These are phyloP conservation scores for Helianthus annuus DNA, from an alignment of 129 eudicot genomes.

Conservation along the genomic window DNA sequence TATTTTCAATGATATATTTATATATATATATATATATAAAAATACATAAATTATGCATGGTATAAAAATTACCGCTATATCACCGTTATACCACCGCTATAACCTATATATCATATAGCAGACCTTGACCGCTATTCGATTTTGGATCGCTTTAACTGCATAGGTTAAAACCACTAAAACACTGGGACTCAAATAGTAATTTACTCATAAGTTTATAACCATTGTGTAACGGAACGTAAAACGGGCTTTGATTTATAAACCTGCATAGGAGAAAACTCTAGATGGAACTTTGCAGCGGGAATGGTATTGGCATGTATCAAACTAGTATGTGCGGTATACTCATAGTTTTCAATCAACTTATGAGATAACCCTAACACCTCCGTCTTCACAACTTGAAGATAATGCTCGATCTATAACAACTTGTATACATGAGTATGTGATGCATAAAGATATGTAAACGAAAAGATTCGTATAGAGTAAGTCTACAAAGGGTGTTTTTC, in stretches of 20 bases:
- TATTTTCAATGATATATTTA: no score
- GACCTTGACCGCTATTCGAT: no score
- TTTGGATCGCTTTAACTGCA: no score
- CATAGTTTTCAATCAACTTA: slow-evolving; percentile 71
- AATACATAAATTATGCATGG: no score
- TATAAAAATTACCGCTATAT: no score
- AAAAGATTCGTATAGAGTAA: background rate
- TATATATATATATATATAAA: no score
- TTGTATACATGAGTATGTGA: slow-evolving; percentile 1
- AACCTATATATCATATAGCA: no score
- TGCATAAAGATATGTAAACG: background rate
- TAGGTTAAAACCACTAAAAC: no score
- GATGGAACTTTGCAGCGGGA: slow-evolving; percentile 87
- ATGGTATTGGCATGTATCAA: slow-evolving; percentile 56
- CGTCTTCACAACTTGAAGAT: slow-evolving; percentile 86
- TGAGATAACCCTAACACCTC: slow-evolving; percentile 65
- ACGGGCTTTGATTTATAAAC: slow-evolving; percentile 24
- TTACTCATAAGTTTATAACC: background rate
- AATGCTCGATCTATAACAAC: slow-evolving; percentile 77
- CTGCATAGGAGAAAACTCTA: slow-evolving; percentile 85
- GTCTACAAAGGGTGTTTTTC: no score
- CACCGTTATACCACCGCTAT: no score
- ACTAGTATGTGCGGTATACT: slow-evolving; percentile 93
- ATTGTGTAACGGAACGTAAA: background rate
- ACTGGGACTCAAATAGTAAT: no score